phyloP scores from a whole-genome alignment of 116 monocot species.

The Trichopus zeylanicus region DNA sequence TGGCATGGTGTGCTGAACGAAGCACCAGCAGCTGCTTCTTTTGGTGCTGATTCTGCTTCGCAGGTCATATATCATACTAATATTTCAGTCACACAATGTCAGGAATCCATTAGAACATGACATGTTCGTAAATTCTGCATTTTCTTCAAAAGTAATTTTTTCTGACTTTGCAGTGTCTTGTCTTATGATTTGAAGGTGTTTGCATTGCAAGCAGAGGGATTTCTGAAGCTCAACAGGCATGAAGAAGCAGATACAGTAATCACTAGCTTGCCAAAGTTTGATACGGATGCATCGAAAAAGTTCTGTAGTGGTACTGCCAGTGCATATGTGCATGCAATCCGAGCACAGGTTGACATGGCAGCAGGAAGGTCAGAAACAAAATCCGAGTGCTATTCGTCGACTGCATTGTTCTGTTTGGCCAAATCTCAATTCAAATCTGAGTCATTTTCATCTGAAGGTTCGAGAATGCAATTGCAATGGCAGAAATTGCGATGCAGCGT shows the following conservation, averaged over 20 bases:
- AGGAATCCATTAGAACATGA: no score
- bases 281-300: constrained; percentile 26
- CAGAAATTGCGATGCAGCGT: constrained; percentile 29
- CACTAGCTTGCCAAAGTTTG: constrained; percentile 30
- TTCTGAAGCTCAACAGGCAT: constrained; percentile 43
- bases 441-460: constrained; percentile 19
- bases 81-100: background rate
- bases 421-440: background rate
- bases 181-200: constrained; percentile 20
- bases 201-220: constrained; percentile 56
- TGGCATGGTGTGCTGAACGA: constrained; percentile 37
- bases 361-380: constrained; percentile 40
- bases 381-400: background rate
- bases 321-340: constrained; percentile 39
- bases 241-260: constrained; percentile 45
- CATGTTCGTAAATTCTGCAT: no score
- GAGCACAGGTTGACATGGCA: constrained; percentile 49
- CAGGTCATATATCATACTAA: constrained; percentile 15
- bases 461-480: constrained; percentile 30
- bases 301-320: constrained; percentile 26
- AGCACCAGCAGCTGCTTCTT: constrained; percentile 23
- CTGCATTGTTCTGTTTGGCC: background rate
- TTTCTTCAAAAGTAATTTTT: background rate
- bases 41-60: constrained; percentile 47
- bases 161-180: background rate